phyloP scores from a whole-genome alignment of 495 filamentous ascomycete species.

The Usnea hakonensis region DNA sequence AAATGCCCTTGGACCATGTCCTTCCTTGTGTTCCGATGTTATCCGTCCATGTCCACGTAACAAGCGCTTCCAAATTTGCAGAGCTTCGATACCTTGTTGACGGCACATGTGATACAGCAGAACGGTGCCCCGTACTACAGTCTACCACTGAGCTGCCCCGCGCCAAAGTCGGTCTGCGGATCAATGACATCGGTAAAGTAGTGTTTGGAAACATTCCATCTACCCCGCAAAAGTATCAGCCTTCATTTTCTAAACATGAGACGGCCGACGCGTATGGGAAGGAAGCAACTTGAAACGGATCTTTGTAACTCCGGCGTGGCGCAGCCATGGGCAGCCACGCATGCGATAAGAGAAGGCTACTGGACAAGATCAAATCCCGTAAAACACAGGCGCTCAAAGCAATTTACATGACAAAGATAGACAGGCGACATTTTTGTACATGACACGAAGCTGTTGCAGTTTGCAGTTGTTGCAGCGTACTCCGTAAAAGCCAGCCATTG shows the following conservation, averaged over 20 bases:
- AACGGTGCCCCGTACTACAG: background rate
- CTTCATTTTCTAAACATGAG: background rate
- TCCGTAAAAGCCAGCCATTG: constrained; percentile 4
- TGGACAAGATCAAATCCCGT: background rate
- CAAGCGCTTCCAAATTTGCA: background rate
- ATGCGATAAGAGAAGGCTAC: background rate
- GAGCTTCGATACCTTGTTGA: background rate
- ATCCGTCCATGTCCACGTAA: background rate
- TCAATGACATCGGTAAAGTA: too few species aligned
- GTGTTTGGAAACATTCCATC: background rate
- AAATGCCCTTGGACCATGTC: background rate
- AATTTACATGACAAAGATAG: constrained; percentile 7
- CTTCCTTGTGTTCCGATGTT: background rate
- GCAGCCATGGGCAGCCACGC: constrained; percentile 5
- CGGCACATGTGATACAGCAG: background rate
- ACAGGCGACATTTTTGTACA: background rate
- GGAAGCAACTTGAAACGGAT: background rate
- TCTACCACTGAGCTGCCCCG: background rate
- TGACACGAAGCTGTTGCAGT: background rate
- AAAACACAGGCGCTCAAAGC: constrained; percentile 8
- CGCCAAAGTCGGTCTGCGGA: background rate
- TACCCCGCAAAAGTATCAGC: background rate
- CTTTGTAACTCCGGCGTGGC: background rate
- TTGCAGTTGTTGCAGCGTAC: constrained; percentile 1
- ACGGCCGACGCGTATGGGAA: background rate